Evolutionary conservation across 116 monocot genomes (phyloP).

Genomic region (Posidonia oceanica): DNA sequence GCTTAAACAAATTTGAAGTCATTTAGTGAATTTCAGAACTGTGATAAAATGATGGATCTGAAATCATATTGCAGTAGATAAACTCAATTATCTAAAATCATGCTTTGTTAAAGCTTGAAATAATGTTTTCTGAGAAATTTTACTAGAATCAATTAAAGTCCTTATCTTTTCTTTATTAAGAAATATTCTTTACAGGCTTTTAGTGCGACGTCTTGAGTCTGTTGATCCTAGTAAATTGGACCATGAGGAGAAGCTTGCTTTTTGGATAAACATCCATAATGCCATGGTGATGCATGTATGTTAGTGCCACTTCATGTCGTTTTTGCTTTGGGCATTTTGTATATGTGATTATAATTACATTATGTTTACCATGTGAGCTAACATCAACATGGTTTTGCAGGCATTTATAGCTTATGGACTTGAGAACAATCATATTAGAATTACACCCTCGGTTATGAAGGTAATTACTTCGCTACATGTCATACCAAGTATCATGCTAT

Average conservation of each 20-base stretch:
- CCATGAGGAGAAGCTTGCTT: constrained; percentile 45
- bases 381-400: constrained; percentile 17
- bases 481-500: too few relatives aligned
- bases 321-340: background rate
- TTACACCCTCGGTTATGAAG: constrained; percentile 34
- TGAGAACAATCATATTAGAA: constrained; percentile 36
- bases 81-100: too few relatives aligned
- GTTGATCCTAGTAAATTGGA: constrained; percentile 42
- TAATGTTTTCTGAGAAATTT: too few relatives aligned
- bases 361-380: background rate
- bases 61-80: too few relatives aligned
- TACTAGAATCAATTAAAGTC: background rate
- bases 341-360: background rate
- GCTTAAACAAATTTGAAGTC: too few relatives aligned
- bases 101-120: too few relatives aligned
- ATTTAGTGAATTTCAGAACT: too few relatives aligned
- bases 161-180: background rate
- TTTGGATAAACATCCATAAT: constrained; percentile 86
- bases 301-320: background rate
- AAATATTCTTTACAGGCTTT: constrained; percentile 17
- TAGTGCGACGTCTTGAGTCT: constrained; percentile 35
- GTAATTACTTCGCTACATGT: constrained; percentile 13
- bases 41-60: too few relatives aligned
- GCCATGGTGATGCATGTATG: constrained; percentile 80
- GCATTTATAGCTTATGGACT: constrained; percentile 66